A percentile compares a stretch with the other conserved stretches of the same genome.
These are phyloP conservation scores for Cucurbitaria berberidis DNA, from an alignment of 2,329 filamentous ascomycete species.

Conservation along the genomic window DNA sequence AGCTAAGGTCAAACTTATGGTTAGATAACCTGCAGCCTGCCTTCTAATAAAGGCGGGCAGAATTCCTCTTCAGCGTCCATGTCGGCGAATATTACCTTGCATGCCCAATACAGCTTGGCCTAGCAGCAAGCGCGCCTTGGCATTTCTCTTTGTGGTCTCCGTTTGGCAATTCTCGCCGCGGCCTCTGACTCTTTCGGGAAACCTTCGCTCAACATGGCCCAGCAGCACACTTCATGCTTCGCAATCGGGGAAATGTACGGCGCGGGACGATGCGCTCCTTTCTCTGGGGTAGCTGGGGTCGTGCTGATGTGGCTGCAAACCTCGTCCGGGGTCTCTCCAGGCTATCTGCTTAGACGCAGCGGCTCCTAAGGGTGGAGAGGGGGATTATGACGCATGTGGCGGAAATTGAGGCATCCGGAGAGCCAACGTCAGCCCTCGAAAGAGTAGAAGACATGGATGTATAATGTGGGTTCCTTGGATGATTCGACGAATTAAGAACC, in stretches of 20 bases:
- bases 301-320: too few species aligned
- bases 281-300: conserved; percentile 30
- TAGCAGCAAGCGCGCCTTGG: background rate
- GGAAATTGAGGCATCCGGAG: background rate
- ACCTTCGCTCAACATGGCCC: conserved; percentile 8
- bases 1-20: too few species aligned
- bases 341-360: conserved; percentile 9
- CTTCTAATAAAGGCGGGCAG: background rate
- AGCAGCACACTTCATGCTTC: too few species aligned
- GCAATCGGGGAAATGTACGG: conserved; percentile 13
- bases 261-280: conserved; percentile 28
- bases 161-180: conserved; percentile 18
- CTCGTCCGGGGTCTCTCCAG: conserved; percentile 18
- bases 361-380: conserved; percentile 1
- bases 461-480: background rate
- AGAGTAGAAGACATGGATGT: background rate
- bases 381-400: background rate
- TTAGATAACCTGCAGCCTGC: too few species aligned
- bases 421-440: background rate
- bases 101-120: background rate
- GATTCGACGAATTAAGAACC: background rate
- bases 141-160: background rate
- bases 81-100: conserved; percentile 9
- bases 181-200: conserved; percentile 3
- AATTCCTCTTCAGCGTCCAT: background rate